Percentiles rank a stretch among this genome's conserved stretches.
Conservation (phyloP, 495 filamentous ascomycete species). For the Neurospora discreta region DNA sequence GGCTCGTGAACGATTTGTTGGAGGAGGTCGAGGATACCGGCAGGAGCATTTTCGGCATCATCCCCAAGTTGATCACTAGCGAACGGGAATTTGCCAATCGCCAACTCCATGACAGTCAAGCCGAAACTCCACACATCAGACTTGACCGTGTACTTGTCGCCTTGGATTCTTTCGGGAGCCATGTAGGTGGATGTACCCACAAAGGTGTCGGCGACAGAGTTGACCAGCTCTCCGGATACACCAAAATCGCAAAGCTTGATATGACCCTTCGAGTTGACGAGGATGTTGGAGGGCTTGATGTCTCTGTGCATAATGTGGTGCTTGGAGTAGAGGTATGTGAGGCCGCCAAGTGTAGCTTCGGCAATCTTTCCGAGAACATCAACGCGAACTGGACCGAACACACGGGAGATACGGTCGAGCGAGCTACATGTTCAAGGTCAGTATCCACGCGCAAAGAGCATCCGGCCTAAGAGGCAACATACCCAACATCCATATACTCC, state of each 20-base stretch:
- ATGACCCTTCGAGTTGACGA: conserved; percentile 83
- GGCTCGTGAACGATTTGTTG: conserved; percentile 98
- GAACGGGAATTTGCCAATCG: conserved; percentile 94
- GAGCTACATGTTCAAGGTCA: conserved; percentile 48
- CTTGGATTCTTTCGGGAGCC: conserved; percentile 95
- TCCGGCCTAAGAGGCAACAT: conserved; percentile 22
- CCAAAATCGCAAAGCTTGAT: conserved; percentile 99
- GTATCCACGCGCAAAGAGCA: conserved; percentile 4
- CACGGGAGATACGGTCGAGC: conserved; percentile 86
- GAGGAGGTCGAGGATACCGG: conserved; percentile 89
- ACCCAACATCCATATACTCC: conserved; percentile 99
- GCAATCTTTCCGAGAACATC: conserved; percentile 98
- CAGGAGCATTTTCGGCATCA: conserved; percentile 62
- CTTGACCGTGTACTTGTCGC: conserved; percentile 92
- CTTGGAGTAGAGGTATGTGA: conserved; percentile 86
- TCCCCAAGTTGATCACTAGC: conserved; percentile 53
- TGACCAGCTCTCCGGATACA: conserved; percentile 89
- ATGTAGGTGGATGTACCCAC: conserved; percentile 98
- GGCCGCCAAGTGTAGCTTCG: conserved; percentile 86
- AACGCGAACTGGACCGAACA: conserved; percentile 91
- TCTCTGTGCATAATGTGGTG: conserved; percentile 98
- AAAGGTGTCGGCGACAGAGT: conserved; percentile 95
- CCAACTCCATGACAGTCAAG: conserved; percentile 90
- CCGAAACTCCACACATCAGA: conserved; percentile 99
- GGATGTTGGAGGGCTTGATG: conserved; percentile 95